phyloP scores from a whole-genome alignment of 306 rosid species.

The Prunus fruticosa region DNA sequence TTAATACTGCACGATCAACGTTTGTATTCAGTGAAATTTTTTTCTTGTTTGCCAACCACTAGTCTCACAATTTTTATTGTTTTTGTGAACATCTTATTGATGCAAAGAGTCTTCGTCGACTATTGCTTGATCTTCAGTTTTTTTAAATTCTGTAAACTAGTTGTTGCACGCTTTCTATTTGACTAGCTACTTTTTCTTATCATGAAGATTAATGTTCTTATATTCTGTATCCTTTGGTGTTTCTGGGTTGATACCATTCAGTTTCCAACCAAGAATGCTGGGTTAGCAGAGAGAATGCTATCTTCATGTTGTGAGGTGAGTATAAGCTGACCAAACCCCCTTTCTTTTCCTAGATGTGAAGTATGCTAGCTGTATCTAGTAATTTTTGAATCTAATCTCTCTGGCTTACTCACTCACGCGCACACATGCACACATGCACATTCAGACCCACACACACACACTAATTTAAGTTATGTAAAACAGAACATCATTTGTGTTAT shows the following conservation, averaged over 20 bases:
- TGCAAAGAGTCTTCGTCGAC: background rate
- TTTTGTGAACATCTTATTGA: background rate
- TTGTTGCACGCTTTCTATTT: constrained; percentile 3
- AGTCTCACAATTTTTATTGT: background rate
- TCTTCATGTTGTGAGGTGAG: constrained; percentile 84
- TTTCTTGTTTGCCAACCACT: background rate
- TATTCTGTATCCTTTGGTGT: constrained; percentile 24
- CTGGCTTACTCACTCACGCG: background rate
- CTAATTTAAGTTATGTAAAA: background rate
- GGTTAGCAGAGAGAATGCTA: constrained; percentile 65
- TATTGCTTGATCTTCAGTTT: background rate
- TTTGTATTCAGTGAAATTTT: background rate
- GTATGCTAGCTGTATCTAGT: background rate
- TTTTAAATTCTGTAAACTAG: background rate
- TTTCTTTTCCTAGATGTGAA: constrained; percentile 5
- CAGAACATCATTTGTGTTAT: background rate
- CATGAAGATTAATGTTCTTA: background rate
- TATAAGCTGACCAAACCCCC: constrained; percentile 8
- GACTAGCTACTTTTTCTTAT: constrained; percentile 13
- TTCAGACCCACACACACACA: background rate
- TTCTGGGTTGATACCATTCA: constrained; percentile 37
- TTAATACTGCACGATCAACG: background rate
- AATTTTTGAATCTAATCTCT: background rate
- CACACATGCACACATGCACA: too few species aligned
- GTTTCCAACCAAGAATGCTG: constrained; percentile 58